Evolutionary conservation across 345 rosid genomes (phyloP), one percentile per base, ranked within the genome.

Genomic region (Citrus sinensis): DNA sequence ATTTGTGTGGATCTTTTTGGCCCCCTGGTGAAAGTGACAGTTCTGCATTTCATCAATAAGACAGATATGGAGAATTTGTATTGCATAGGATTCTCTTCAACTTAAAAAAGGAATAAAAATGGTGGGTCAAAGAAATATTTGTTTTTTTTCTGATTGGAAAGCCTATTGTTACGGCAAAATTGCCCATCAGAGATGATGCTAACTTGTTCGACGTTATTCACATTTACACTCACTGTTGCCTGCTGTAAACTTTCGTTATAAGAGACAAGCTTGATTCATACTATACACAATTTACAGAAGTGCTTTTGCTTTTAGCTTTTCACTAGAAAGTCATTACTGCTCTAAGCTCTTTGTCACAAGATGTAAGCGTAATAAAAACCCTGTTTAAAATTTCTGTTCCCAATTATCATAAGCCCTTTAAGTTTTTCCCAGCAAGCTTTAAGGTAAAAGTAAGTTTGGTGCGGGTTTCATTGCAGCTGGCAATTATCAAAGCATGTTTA

Each of bases 361-460:
- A 14, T 62, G 3, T 11, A 13, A 27, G 4, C 14, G 0, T 3
- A 46, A 46, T 61, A 24, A 11, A 61, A 61, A 10, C 17, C 13
- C 16, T 11, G 51, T 10, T 42, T 46, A 46, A 46, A 46, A 46
- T 46, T 46, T 46, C 51, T 13, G 17, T 46, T 46, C 51, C 51
- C 40, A 51, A 7, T 16, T 68, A 22, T 68, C 8, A 68, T 25
- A 9, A 56, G 40, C 39, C 51, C 58, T 49, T 27, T 70, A 10
- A 49, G 24, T 19, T 70, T 34, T 27, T 70, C 61, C 27, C 30
- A 2, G 3, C 2, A 74, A 61, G 69, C 76, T 79, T 70, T 84
- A 83, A 71, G 78, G 78, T 64, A 84, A 73, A 11, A 54, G 67
- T 89, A 81, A 39, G 37, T 29, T 30, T 17, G 51, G 51, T 13